Evolutionary conservation across 306 rosid genomes (phyloP).

Genomic region (Rosa multiflora): DNA sequence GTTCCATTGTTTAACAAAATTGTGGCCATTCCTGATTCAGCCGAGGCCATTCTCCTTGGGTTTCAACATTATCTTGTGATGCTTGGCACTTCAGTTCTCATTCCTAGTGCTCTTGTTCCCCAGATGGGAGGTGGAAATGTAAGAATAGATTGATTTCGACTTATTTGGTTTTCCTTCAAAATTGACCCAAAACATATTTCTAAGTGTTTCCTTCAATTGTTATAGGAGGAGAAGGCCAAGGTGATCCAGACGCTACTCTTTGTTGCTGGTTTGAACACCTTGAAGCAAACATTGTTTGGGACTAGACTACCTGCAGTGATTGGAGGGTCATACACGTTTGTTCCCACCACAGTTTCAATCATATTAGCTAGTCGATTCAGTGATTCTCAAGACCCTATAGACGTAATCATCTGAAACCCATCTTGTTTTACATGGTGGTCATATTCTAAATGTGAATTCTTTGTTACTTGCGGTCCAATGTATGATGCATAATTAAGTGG

Average conservation of each 20-base stretch:
- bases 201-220: conserved; percentile 8
- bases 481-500: background rate
- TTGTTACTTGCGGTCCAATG: background rate
- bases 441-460: background rate
- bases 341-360: conserved; percentile 92
- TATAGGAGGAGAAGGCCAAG: conserved; percentile 88
- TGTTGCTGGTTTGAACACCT: conserved; percentile 97
- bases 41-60: conserved; percentile 98
- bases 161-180: conserved; percentile 14
- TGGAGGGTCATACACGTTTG: conserved; percentile 95
- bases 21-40: conserved; percentile 51
- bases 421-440: conserved; percentile 19
- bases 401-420: conserved; percentile 49
- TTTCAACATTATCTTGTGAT: conserved; percentile 98
- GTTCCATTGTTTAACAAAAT: background rate
- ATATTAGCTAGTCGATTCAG: conserved; percentile 89
- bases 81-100: conserved; percentile 93
- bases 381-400: conserved; percentile 57
- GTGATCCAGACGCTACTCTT: conserved; percentile 95
- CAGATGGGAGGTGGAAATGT: conserved; percentile 99
- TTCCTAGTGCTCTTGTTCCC: conserved; percentile 95
- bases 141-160: conserved; percentile 31
- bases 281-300: conserved; percentile 80
- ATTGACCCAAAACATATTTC: conserved; percentile 4
- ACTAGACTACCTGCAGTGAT: conserved; percentile 91